These are phyloP conservation scores for Dionaea muscipula DNA, from an alignment of 179 eudicot species.

Conservation along the genomic window DNA sequence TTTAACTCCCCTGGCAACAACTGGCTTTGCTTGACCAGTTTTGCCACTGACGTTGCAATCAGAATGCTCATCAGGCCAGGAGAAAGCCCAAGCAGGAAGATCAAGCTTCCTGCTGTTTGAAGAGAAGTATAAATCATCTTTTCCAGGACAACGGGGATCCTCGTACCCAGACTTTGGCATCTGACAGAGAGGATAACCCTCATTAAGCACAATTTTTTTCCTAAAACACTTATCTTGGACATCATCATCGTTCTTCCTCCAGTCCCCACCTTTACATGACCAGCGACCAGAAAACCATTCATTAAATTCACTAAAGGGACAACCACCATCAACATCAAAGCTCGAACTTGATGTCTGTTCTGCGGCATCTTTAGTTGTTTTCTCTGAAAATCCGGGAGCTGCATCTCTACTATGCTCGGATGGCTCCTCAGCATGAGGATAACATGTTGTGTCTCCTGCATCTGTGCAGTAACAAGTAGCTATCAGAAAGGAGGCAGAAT, in stretches of 20 bases:
- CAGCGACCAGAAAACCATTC: constrained; percentile 57
- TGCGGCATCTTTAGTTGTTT: constrained; percentile 26
- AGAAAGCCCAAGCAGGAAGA: constrained; percentile 76
- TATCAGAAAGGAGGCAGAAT: neutral
- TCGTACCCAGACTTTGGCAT: constrained; percentile 73
- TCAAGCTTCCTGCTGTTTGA: constrained; percentile 60
- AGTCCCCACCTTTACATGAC: constrained; percentile 94
- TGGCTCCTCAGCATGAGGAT: constrained; percentile 26
- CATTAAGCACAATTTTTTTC: constrained; percentile 74
- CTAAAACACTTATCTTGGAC: constrained; percentile 40
- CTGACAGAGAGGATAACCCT: constrained; percentile 80
- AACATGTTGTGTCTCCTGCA: constrained; percentile 32
- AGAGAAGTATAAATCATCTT: constrained; percentile 69
- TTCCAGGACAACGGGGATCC: constrained; percentile 67
- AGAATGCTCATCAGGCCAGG: constrained; percentile 53
- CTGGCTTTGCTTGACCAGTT: constrained; percentile 38
- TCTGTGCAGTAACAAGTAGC: constrained; percentile 7
- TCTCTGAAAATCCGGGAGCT: constrained; percentile 20
- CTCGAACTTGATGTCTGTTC: constrained; percentile 35
- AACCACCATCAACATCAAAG: constrained; percentile 42
- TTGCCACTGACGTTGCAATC: constrained; percentile 34
- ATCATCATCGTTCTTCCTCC: constrained; percentile 79
- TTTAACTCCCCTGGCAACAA: constrained; percentile 42
- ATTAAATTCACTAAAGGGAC: constrained; percentile 26
- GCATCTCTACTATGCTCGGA: constrained; percentile 30